These are phyloP conservation scores for Penicillium sp. DNA, from an alignment of 2,329 filamentous ascomycete species.

Conservation along the genomic window DNA sequence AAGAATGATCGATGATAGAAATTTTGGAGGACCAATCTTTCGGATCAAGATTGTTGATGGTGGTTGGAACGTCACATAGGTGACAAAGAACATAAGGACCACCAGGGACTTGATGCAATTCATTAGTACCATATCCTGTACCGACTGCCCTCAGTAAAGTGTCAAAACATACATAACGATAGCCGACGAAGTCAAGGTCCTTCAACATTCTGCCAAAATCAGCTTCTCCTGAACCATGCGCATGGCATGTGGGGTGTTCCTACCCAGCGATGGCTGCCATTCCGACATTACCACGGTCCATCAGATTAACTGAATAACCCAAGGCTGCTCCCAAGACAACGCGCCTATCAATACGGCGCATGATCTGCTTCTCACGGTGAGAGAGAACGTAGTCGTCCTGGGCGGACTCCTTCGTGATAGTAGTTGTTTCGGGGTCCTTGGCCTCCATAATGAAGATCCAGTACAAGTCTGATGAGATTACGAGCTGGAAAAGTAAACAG, in stretches of 20 bases:
- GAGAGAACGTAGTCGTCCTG: background rate
- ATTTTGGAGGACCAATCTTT: slow-evolving; percentile 43
- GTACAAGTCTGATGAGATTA: background rate
- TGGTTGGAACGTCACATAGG: slow-evolving; percentile 46
- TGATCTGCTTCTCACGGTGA: slow-evolving; percentile 1
- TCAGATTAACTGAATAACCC: slow-evolving; percentile 13
- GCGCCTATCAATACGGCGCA: slow-evolving; percentile 16
- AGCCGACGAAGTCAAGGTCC: slow-evolving; percentile 32
- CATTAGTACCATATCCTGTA: background rate
- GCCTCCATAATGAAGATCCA: background rate
- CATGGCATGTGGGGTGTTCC: background rate
- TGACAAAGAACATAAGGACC: slow-evolving; percentile 47
- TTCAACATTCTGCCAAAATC: slow-evolving; percentile 45
- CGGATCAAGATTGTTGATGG: slow-evolving; percentile 44
- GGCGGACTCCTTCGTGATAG: background rate
- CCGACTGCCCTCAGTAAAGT: too few relatives aligned
- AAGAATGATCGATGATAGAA: slow-evolving; percentile 36
- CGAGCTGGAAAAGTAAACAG: background rate
- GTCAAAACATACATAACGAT: slow-evolving; percentile 27
- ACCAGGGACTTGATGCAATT: slow-evolving; percentile 11
- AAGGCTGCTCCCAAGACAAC: slow-evolving; percentile 12
- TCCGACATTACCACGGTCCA: slow-evolving; percentile 19
- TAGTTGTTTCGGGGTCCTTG: background rate
- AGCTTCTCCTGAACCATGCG: background rate
- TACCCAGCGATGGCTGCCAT: slow-evolving; percentile 19